Evolutionary conservation across 129 eudicot genomes (phyloP).

Genomic region (Mikania micrantha): DNA sequence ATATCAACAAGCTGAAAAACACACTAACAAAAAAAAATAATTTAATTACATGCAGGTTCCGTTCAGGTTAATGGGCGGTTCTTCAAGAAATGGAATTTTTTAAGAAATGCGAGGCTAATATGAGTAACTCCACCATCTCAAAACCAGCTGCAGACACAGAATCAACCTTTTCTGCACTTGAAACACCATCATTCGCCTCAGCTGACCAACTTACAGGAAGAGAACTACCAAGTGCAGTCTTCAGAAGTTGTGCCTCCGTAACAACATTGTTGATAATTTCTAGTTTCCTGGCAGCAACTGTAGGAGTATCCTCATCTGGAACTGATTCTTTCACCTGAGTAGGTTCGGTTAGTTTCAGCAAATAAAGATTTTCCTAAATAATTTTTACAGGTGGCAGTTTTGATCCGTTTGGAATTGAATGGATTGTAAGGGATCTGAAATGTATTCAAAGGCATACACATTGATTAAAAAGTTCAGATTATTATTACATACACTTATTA

Average conservation of each 20-base stretch:
- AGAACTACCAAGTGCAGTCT: conserved; percentile 72
- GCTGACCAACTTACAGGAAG: conserved; percentile 83
- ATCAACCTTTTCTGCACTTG: conserved; percentile 46
- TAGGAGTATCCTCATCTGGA: conserved; percentile 14
- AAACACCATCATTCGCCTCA: conserved; percentile 25
- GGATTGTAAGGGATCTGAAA: not conserved
- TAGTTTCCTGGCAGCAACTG: conserved; percentile 4
- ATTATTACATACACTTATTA: not conserved
- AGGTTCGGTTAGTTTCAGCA: not conserved
- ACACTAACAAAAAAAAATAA: not conserved
- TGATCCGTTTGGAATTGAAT: not conserved
- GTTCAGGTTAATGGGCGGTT: not conserved
- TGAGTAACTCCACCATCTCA: conserved; percentile 81
- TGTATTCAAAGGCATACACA: not conserved
- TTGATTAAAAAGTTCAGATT: not conserved
- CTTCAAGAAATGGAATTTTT: conserved; percentile 17
- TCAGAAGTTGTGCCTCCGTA: conserved; percentile 60
- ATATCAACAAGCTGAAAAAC: not conserved
- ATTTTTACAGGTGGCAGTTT: conserved; percentile 20
- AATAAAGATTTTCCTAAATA: not conserved
- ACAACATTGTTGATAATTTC: conserved; percentile 48
- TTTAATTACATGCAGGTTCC: not conserved
- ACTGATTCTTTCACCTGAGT: conserved; percentile 52
- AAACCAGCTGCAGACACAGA: conserved; percentile 74
- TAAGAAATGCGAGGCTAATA: conserved; percentile 52